Conservation (phyloP, 805 yeast genomes). For the Wickerhamomyces xylosicus region DNA sequence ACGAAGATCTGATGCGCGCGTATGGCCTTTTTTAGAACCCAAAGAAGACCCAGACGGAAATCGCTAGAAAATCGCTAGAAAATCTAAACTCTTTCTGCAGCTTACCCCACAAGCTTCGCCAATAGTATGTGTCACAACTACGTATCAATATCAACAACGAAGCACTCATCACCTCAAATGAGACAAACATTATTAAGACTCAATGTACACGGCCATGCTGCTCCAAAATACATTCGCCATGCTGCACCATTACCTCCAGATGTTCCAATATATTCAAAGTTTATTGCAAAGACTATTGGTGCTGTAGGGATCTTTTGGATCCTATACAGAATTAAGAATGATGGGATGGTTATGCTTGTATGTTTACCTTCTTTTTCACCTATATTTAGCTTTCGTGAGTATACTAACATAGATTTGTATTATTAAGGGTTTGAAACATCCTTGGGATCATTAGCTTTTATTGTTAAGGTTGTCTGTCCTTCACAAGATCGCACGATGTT, state of each 20-base stretch:
- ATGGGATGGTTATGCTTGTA: constrained; percentile 50
- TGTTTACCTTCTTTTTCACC: constrained; percentile 7
- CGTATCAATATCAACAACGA: too few species aligned
- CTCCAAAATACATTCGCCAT: constrained; percentile 29
- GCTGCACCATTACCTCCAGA: constrained; percentile 61
- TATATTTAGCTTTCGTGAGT: not conserved
- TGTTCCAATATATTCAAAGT: constrained; percentile 43
- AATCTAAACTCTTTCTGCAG: too few species aligned
- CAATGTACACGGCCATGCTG: not conserved
- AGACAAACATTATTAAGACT: not conserved
- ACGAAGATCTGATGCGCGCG: too few species aligned
- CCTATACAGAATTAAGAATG: constrained; percentile 70
- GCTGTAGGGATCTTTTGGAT: constrained; percentile 90
- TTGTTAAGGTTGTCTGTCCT: too few species aligned
- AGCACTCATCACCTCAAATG: too few species aligned
- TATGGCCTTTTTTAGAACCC: too few species aligned
- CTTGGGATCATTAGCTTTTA: constrained; percentile 29
- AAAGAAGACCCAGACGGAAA: too few species aligned
- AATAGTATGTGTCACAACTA: too few species aligned
- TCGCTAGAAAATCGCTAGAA: too few species aligned
- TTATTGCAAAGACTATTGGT: constrained; percentile 60
- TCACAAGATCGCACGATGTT: too few species aligned
- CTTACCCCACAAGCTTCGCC: too few species aligned
- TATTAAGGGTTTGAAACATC: constrained; percentile 26
- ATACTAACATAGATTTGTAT: constrained; percentile 4